A percentile compares a stretch with the other conserved stretches of the same genome.
Conservation (phyloP, 305 asterid genomes). For the Fraxinus floribunda region DNA sequence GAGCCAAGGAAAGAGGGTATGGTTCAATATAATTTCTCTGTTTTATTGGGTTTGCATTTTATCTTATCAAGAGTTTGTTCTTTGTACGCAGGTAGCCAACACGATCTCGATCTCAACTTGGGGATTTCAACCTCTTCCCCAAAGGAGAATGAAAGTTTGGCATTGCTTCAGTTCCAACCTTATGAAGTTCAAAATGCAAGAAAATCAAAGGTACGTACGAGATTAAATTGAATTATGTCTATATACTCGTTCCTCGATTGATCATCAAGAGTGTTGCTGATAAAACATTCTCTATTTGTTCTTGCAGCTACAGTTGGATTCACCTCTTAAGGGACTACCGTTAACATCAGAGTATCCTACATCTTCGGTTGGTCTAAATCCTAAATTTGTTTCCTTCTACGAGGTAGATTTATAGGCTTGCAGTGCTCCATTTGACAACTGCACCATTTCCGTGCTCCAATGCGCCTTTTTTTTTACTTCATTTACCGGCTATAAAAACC, state of each 20-base stretch:
- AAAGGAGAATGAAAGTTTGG: conserved; percentile 39
- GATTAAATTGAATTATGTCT: background rate
- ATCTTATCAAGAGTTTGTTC: background rate
- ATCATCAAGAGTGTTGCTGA: background rate
- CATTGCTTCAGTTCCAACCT: conserved; percentile 42
- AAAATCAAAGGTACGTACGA: conserved; percentile 37
- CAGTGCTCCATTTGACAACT: background rate
- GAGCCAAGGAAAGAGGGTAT: conserved; percentile 40
- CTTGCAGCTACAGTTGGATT: conserved; percentile 32
- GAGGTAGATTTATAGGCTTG: conserved; percentile 33
- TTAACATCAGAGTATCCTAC: conserved; percentile 41
- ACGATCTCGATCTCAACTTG: conserved; percentile 69
- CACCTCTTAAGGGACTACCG: background rate
- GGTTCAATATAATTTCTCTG: background rate
- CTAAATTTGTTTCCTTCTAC: conserved; percentile 34
- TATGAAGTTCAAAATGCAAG: conserved; percentile 40
- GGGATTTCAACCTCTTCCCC: conserved; percentile 55
- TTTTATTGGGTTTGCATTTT: background rate
- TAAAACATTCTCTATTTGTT: background rate
- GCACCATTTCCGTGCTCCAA: background rate
- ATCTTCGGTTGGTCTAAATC: conserved; percentile 36
- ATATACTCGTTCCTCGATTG: background rate
- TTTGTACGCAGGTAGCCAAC: conserved; percentile 37
- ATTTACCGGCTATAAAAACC: background rate
- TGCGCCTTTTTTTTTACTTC: background rate